These are phyloP conservation scores for Fistulina hepatica DNA, from an alignment of 1,284 basidiomycete species.

Conservation along the genomic window DNA sequence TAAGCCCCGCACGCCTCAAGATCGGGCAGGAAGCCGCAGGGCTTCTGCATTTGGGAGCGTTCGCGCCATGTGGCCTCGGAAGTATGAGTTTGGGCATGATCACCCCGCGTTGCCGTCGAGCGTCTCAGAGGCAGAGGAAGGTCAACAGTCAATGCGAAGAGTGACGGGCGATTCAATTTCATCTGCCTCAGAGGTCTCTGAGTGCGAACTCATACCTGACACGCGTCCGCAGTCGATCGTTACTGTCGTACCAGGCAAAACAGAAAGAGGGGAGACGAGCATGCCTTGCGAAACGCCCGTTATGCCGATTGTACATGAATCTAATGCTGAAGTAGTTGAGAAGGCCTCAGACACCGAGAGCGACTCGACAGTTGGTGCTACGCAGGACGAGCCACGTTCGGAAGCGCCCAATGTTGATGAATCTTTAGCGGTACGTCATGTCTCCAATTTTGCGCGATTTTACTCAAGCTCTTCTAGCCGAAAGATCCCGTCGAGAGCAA, in stretches of 20 bases:
- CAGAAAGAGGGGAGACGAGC: too few relatives aligned
- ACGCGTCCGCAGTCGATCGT: too few relatives aligned
- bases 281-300: too few relatives aligned
- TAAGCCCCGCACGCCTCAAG: slow-evolving; percentile 41
- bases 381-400: slow-evolving; percentile 26
- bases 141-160: slow-evolving; percentile 30
- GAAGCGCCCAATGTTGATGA: slow-evolving; percentile 14
- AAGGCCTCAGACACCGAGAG: slow-evolving; percentile 53
- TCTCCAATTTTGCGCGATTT: slow-evolving; percentile 6
- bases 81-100: slow-evolving; percentile 43
- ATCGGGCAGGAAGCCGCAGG: slow-evolving; percentile 28
- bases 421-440: slow-evolving; percentile 6
- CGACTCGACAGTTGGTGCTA: slow-evolving; percentile 84
- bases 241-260: too few relatives aligned
- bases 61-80: slow-evolving; percentile 56
- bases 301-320: too few relatives aligned
- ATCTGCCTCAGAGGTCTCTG: slow-evolving; percentile 41
- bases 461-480: background rate
- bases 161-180: slow-evolving; percentile 45
- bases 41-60: slow-evolving; percentile 57
- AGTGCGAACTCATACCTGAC: slow-evolving; percentile 10
- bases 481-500: slow-evolving; percentile 1
- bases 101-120: slow-evolving; percentile 46
- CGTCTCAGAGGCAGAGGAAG: slow-evolving; percentile 74
- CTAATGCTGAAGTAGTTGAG: background rate